Conservation (phyloP, 805 yeast species). For the Groenewaldozyma salmanticensis region DNA sequence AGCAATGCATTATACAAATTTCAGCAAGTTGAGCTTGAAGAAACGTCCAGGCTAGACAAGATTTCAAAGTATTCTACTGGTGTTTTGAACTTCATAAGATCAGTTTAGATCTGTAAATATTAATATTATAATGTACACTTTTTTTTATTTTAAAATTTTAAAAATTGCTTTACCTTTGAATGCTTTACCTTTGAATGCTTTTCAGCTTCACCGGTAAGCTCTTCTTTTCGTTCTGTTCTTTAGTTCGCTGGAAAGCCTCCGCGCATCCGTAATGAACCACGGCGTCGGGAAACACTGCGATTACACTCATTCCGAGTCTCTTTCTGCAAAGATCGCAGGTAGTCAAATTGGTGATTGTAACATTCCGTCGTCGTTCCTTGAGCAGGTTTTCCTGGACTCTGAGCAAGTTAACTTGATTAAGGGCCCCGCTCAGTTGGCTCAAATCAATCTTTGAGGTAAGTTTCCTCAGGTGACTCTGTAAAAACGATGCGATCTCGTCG, state of each 20-base stretch:
- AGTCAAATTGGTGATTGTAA: conserved; percentile 33
- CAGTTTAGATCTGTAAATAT: conserved; percentile 6
- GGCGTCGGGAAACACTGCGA: conserved; percentile 38
- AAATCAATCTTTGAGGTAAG: conserved; percentile 33
- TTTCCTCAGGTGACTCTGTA: conserved; percentile 37
- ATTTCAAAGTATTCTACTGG: conserved; percentile 74
- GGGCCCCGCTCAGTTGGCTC: conserved; percentile 35
- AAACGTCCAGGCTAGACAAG: conserved; percentile 47
- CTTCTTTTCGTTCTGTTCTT: conserved; percentile 6
- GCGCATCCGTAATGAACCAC: conserved; percentile 53
- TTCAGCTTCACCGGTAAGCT: conserved; percentile 4
- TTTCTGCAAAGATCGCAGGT: conserved; percentile 55
- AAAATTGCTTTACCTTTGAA: too few relatives aligned
- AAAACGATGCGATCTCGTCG: conserved; percentile 32
- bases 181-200: too few relatives aligned
- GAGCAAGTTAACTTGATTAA: conserved; percentile 45
- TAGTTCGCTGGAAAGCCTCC: conserved; percentile 13
- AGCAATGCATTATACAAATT: background rate
- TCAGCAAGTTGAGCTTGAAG: conserved; percentile 27
- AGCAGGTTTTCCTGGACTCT: conserved; percentile 37
- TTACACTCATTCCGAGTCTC: conserved; percentile 43
- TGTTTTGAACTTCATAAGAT: conserved; percentile 49
- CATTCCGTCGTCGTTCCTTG: conserved; percentile 29
- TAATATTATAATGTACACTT: conserved; percentile 1
- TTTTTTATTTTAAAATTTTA: background rate